These are phyloP conservation scores for Debaryomyces coudertii DNA, from an alignment of 1,139 yeast species.

Conservation along the genomic window DNA sequence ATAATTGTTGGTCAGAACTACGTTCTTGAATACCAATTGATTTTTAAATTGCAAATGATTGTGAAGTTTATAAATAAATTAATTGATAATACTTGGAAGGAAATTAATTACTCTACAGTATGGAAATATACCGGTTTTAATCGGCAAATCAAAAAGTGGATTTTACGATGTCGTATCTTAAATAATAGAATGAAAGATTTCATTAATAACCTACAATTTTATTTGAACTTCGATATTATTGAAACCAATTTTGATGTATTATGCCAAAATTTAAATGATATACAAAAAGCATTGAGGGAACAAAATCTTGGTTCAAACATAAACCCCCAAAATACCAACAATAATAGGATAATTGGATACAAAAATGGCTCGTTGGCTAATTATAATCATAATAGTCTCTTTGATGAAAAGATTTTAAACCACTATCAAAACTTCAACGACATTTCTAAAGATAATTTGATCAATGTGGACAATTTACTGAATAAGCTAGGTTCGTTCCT, in stretches of 20 bases:
- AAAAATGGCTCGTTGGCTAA: conserved; percentile 19
- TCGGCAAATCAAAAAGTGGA: conserved; percentile 55
- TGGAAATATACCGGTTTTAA: conserved; percentile 61
- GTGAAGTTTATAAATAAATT: conserved; percentile 63
- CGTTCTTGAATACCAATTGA: conserved; percentile 75
- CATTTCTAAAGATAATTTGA: conserved; percentile 11
- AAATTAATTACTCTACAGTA: conserved; percentile 62
- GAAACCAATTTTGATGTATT: conserved; percentile 57
- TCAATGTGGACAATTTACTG: conserved; percentile 57
- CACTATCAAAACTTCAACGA: conserved; percentile 5
- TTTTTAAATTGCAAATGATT: conserved; percentile 72
- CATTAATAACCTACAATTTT: conserved; percentile 56
- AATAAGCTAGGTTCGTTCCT: conserved; percentile 58
- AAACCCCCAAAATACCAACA: not conserved
- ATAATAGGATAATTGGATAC: conserved; percentile 14
- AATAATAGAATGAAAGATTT: conserved; percentile 68
- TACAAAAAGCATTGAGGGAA: conserved; percentile 20
- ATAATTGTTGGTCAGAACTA: conserved; percentile 71
- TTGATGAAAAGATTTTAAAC: conserved; percentile 32
- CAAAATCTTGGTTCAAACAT: conserved; percentile 17
- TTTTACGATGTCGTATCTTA: conserved; percentile 56
- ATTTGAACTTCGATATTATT: conserved; percentile 63
- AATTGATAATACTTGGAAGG: conserved; percentile 73
- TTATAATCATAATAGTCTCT: conserved; percentile 30
- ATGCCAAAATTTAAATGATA: conserved; percentile 24